These are phyloP conservation scores for Annulohypoxylon bovei DNA, from an alignment of 495 filamentous ascomycete genomes.

Conservation along the genomic window DNA sequence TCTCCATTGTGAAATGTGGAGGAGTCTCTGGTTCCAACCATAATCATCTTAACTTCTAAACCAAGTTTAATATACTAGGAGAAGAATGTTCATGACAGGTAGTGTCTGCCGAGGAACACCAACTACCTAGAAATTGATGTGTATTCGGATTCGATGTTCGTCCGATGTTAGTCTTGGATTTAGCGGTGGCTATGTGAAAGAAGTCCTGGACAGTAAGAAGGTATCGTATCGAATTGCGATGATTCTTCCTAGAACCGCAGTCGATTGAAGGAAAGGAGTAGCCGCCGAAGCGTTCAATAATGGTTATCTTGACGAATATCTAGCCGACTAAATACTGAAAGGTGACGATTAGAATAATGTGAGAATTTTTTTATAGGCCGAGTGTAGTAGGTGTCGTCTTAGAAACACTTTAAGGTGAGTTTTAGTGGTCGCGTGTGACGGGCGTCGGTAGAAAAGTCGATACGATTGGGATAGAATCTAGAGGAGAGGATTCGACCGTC, in stretches of 20 bases:
- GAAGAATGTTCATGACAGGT: conserved; percentile 38
- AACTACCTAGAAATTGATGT: conserved; percentile 3
- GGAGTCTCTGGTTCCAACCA: conserved; percentile 32
- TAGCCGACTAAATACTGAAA: neutral
- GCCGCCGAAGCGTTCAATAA: neutral
- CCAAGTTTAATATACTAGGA: conserved; percentile 20
- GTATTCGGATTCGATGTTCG: no score
- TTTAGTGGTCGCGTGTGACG: conserved; percentile 1
- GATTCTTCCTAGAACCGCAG: neutral
- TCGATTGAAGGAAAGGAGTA: neutral
- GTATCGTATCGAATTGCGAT: neutral
- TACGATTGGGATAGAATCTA: neutral
- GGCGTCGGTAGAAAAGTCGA: neutral
- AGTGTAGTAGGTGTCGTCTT: neutral
- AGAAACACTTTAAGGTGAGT: neutral
- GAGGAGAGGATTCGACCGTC: neutral
- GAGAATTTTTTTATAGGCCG: neutral
- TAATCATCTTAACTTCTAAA: conserved; percentile 33
- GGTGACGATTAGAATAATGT: neutral
- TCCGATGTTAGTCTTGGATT: neutral
- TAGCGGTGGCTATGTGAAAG: neutral
- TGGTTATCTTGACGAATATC: neutral
- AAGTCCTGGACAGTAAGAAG: neutral
- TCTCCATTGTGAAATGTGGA: conserved; percentile 39
- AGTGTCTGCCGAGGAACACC: conserved; percentile 1